phyloP scores from a whole-genome alignment of 495 filamentous ascomycete genomes.

The Xylaria acuta region DNA sequence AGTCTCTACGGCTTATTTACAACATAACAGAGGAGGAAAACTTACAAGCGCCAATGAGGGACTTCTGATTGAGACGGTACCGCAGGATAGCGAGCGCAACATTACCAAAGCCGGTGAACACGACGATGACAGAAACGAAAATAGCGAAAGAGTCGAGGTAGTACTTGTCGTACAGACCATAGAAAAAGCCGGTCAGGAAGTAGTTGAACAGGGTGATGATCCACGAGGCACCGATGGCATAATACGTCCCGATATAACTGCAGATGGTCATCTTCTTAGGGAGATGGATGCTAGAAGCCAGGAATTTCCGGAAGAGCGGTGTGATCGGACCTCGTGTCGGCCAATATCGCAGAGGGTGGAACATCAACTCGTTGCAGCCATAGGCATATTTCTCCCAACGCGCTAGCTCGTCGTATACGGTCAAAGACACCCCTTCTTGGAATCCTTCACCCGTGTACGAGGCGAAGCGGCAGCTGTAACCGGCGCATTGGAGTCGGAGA shows the following conservation, averaged over 20 bases:
- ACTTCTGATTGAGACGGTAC: constrained; percentile 56
- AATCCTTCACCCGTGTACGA: constrained; percentile 70
- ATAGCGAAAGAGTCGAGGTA: constrained; percentile 68
- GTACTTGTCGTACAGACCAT: constrained; percentile 63
- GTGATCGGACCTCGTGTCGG: constrained; percentile 65
- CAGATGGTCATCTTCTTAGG: constrained; percentile 73
- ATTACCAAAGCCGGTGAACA: constrained; percentile 63
- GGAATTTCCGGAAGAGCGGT: constrained; percentile 66
- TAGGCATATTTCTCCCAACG: constrained; percentile 83
- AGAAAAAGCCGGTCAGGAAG: constrained; percentile 68
- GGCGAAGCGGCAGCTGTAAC: constrained; percentile 68
- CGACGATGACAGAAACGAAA: constrained; percentile 61
- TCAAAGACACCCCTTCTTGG: constrained; percentile 77
- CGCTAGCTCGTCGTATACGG: constrained; percentile 75
- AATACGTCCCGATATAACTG: constrained; percentile 79
- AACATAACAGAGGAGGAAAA: constrained; percentile 15
- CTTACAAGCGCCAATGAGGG: constrained; percentile 45
- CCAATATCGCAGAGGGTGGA: constrained; percentile 61
- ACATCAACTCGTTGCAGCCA: constrained; percentile 72
- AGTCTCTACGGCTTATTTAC: constrained; percentile 30
- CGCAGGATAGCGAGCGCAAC: constrained; percentile 59
- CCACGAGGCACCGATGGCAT: constrained; percentile 72
- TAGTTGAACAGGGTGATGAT: constrained; percentile 69
- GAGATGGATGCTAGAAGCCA: constrained; percentile 63
- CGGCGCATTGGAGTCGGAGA: constrained; percentile 67